Evolutionary conservation across 306 rosid species (phyloP), one percentile per base, ranked within the genome.

Genomic region (Castanospermum australe): DNA sequence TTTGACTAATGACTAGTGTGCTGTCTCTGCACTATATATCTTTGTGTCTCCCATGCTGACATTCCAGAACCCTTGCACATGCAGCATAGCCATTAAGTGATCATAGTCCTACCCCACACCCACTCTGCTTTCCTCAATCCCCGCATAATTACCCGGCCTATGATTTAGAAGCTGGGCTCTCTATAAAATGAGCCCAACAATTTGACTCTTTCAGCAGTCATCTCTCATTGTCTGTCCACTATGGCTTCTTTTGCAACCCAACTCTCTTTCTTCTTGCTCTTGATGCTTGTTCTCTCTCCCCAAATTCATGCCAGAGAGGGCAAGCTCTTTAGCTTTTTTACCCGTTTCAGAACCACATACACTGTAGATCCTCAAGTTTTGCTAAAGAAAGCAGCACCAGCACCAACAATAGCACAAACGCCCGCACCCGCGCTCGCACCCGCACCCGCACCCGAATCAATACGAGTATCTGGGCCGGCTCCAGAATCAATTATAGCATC

Each of bases 261-360:
- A 5, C 78, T 89, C 65, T 78, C 87, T 44, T 51, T 83, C 72
- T 63, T 87, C 81, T 72, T 87, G 62, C 71, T 90, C 22, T 47
- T 83, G 0, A 13, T 84, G 3, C 78, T 91, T 62, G 51, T 47
- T 47, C 73, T 83, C 56, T 88, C 91, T 9, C 86, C 83, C 8
- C 90, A 81, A 51, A 85, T 71, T 44, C 88, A 88, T 59, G 94
- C 97, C 13, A 91, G 92, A 79, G 78, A 86, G 32, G 77, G 86
- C 70, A 73, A 69, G 30, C 35, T 82, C 77, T 82, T 89, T 33
- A 91, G 87, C 86, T 81, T 88, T 12, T 57, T 86, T 84, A 32
- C 83, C 21, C 90, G 78, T 52, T 63, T 79, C 45, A 76, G 51
- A 50, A 67, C 77, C 47, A 64, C 20, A 25, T 22, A 17, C 57